Conservation (phyloP, 495 filamentous ascomycete genomes). For the Hypoxylon rickii region DNA sequence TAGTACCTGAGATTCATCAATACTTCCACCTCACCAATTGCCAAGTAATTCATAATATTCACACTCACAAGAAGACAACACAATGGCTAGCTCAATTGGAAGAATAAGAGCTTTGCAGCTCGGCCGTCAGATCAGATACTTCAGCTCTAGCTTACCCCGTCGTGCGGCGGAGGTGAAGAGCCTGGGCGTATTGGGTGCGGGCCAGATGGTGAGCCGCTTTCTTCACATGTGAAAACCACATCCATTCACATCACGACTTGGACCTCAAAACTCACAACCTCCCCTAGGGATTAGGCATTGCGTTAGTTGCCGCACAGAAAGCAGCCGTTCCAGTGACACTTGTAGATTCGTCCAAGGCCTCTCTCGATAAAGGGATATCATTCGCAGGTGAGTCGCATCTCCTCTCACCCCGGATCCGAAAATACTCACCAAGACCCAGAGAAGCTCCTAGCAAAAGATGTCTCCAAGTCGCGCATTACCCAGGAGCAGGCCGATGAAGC, state of each 20-base stretch:
- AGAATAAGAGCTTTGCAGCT: slow-evolving; percentile 42
- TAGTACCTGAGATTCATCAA: background rate
- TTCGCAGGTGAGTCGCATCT: slow-evolving; percentile 70
- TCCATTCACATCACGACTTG: slow-evolving; percentile 18
- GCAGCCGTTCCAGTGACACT: slow-evolving; percentile 84
- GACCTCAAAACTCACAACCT: background rate
- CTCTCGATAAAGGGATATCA: slow-evolving; percentile 87
- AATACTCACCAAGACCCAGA: slow-evolving; percentile 56
- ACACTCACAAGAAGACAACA: background rate
- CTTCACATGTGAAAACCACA: slow-evolving; percentile 24
- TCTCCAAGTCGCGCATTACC: slow-evolving; percentile 80
- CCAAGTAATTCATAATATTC: background rate
- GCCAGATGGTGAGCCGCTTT: slow-evolving; percentile 79
- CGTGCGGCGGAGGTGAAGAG: slow-evolving; percentile 78
- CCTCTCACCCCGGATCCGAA: slow-evolving; percentile 1
- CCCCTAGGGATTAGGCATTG: slow-evolving; percentile 92
- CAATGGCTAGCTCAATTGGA: slow-evolving; percentile 43
- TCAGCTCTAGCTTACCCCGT: slow-evolving; percentile 57
- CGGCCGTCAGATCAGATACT: slow-evolving; percentile 49
- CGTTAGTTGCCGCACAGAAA: slow-evolving; percentile 87
- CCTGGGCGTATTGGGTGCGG: slow-evolving; percentile 91
- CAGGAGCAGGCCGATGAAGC: slow-evolving; percentile 74
- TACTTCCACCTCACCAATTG: slow-evolving; percentile 11
- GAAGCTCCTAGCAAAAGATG: slow-evolving; percentile 89
- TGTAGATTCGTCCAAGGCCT: slow-evolving; percentile 81